Evolutionary conservation across 2,329 filamentous ascomycete species (phyloP), one percentile per base, ranked within the genome.

Genomic region (Fusarium pseudograminearum): DNA sequence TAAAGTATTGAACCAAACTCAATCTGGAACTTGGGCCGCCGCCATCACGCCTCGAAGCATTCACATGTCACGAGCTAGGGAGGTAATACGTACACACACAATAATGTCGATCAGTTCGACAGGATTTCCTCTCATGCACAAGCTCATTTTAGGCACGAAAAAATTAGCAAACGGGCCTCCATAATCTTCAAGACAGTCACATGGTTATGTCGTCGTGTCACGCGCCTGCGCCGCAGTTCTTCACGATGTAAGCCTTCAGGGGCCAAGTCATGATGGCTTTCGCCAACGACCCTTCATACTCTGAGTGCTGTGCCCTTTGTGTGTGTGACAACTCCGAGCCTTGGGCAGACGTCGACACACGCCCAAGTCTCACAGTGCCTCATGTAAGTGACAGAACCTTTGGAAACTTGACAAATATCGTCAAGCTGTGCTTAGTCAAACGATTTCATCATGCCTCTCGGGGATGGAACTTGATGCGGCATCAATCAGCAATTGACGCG

Each of bases 11-110:
- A n/a, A 42, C 72, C 68, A 73, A 54, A 59, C 72, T 69, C 47
- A 64, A 72, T 59, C 68, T 30, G 72, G 72, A 52, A 56, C 57
- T 55, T 63, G 34, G 60, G 55, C 72, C 70, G 71, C 53, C 56
- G 60, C 62, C 55, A 46, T 58, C 50, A 44, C 42, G 38, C 36
- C 40, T 59, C 48, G 12, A 60, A 50, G n/a, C 65, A 55, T 62
- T 71, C 68, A 71, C 68, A 71, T 71, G 68, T 56, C 68, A 69
- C 26, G 31, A 61, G 64, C 36, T 20, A 45, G 33, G 52, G 53
- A 52, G 47, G 44, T 40, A 40, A 30, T 57, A 41, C 45, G 48
- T 36, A 52, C 6, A 52, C 20, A 34, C 14, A n/a, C 31, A n/a
- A 9, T 28, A 28, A 28, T 56, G 59, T 66, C 48, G 50, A 69